Evolutionary conservation across 108 stramenopile species (phyloP), one percentile per base, ranked within the genome.

Genomic region (Nitzschia inconspicua): DNA sequence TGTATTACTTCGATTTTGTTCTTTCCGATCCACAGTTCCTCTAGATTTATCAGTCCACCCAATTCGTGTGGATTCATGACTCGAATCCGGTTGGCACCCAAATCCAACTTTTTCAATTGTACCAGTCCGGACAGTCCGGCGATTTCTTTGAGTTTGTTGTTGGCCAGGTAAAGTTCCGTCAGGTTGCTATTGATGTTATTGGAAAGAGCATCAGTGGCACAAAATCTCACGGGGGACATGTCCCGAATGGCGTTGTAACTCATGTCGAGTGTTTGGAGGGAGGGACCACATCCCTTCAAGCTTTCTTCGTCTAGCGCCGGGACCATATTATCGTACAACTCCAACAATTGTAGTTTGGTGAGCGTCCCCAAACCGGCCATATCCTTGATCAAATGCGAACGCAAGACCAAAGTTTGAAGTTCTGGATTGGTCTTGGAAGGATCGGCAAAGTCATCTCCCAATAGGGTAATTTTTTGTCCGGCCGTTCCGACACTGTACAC

Each of bases 11-110:
- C 81, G 64, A 95, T 94, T 54, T 95, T 93, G 69, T 95, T 96
- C 53, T 94, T 94, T 8, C 91, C 91, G 35, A 94, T 50, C 87
- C 93, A 97, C 18, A 94, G 58, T 52, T 92, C 87, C 65, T 92
- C 91, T 24, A 96, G 43, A 61, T 88, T 84, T 6, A 59, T 71
- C 29, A 93, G 60, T 31, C 82, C 84, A 18, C 67, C 43, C n/a
- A 95, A 50, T 55, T 85, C 89, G 27, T 73, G 64, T 40, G 47
- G 70, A 27, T 82, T 74, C 77, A 94, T 88, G 32, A 75, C 73
- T 25, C 97, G 92, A 66, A 98, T 95, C 40, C 94, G 76, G 68
- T 98, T 98, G 28, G 95, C 94, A 19, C 97, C 98, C 42, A 99
- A 64, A 71, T 98, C 91, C 54, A 99, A 70, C 53, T 95, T 95